Percentiles rank a stretch among this genome's conserved stretches.
phyloP scores from a whole-genome alignment of 2,329 filamentous ascomycete genomes.

The Escovopsis sp. region DNA sequence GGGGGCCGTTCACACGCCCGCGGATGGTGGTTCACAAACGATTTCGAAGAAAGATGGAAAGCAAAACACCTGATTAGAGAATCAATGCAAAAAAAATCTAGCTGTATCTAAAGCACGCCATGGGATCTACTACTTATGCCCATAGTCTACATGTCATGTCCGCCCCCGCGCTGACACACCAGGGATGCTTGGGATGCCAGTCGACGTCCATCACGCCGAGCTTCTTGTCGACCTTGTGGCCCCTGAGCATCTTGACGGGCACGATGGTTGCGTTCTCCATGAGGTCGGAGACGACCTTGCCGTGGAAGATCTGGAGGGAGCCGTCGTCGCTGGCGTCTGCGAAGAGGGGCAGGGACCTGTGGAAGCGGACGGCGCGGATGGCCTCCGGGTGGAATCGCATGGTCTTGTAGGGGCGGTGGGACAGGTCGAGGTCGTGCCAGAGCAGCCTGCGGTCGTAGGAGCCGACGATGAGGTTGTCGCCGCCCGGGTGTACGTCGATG shows the following conservation, averaged over 20 bases:
- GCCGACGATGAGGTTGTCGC: conserved; percentile 86
- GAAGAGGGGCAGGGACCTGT: conserved; percentile 71
- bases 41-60: too few species aligned
- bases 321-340: conserved; percentile 94
- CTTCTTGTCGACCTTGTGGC: conserved; percentile 74
- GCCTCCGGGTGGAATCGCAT: conserved; percentile 89
- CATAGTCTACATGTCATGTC: conserved; percentile 88
- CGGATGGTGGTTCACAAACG: too few species aligned
- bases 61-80: too few species aligned
- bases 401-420: conserved; percentile 84
- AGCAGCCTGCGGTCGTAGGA: conserved; percentile 88
- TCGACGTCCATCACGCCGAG: conserved; percentile 87
- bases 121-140: conserved; percentile 34
- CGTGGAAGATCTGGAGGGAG: conserved; percentile 89
- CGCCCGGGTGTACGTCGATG: conserved; percentile 84
- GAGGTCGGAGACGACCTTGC: conserved; percentile 83
- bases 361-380: conserved; percentile 78
- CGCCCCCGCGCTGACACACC: conserved; percentile 86
- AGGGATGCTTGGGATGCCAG: conserved; percentile 90
- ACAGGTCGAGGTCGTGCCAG: conserved; percentile 95
- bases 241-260: conserved; percentile 82
- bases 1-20: too few species aligned
- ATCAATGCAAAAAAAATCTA: too few species aligned
- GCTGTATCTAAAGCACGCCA: too few species aligned
- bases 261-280: conserved; percentile 96